Evolutionary conservation across 2,329 filamentous ascomycete species (phyloP), one percentile per base, ranked within the genome.

Genomic region (Atkinsonella texensis): DNA sequence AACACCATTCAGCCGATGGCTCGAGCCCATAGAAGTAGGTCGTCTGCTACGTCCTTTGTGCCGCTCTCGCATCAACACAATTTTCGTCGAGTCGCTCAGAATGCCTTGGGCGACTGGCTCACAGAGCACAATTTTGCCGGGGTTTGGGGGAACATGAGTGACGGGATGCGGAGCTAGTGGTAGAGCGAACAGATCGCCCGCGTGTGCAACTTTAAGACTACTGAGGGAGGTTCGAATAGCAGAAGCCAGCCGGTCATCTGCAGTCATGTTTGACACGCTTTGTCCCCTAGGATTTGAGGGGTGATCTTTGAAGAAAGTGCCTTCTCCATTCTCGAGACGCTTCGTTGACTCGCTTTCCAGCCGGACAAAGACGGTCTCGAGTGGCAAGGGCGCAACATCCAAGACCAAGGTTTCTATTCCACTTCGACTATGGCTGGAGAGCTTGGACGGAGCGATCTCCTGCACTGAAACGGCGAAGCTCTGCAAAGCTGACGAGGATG

Each of bases 51-150:
- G 75, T 70, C 79, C 83, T 62, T 62, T 64, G 53, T 80, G 77
- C 58, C 74, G 79, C 4, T 81, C 79, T 28, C 79, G 77, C 46
- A 87, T 83, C 20, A 97, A 74, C 23, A 98, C 83, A 52, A 98
- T 88, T 60, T 86, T 89, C 15, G 90, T 98, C 12, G 73, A 77
- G 0, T 87, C 76, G 9, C 83, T 77, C 46, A 98, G 65, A 5
- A 93, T 67, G 9, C 93, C 93, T 67, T 98, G 93, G 6, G 87
- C 82, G 15, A 97, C 89, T 9, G 93, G 93, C 65, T 98, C 93
- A 64, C 90, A 97, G n/a, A 94, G 81, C 46, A 87, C 83, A 54
- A 97, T 87, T 68, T 85, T 89, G 42, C 88, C 93, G 0, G 90
- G 89, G 42, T 88, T 87, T 13, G 89, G 80, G 23, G 87, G 82